Base-by-base conservation (phyloP, 495 filamentous ascomycete species). In the Astrocystis sublimbata region DNA sequence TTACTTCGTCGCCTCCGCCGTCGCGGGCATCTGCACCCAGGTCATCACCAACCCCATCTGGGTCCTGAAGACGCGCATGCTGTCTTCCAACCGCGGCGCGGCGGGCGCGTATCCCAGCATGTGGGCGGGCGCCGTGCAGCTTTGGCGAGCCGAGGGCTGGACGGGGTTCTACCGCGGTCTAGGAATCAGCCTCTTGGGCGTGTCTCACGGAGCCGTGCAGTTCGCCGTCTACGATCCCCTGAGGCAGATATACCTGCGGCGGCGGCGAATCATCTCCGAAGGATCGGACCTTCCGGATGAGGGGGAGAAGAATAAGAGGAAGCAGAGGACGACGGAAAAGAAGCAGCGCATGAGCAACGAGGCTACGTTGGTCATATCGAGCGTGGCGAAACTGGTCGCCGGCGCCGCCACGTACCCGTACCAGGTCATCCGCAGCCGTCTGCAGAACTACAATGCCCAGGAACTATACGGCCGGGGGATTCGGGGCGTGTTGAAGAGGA, bases 61-160 rank as follows among this genome's bases (percentile, higher is more conserved):
- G 94, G 94, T 99, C 6, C 85, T 99, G 71, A 98, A 98, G 74
- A 99, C 94, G 3, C 90, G 94, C 52, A 98, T 99, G 93, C 79
- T 99, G 12, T 90, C 92, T 31, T 92, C 88, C 3, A 88, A 92
- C 66, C 82, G 83, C 47, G 75, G 78, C 41, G 80, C 84, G 24
- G 88, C 86, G 1, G 91, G 91, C 54, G 93, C 93, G 5, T 99
- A 98, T 76, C 77, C 83, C n/a, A 87, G 83, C 61, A 87, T 96
- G 73, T 76, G 77, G 52, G 78, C 86, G 54, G 94, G 94, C 50
- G 81, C 85, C 28, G 74, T 64, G 30, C 82, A 84, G 50, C 84
- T 97, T 9, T 80, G 87, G 47, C 75, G 69, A 5, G 76, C 76
- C 26, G 92, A 97, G 70, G 94, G 94, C 7, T 56, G 89, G 47